Evolutionary conservation across 805 yeast genomes (phyloP), one percentile per base, ranked within the genome.

Genomic region (Ogataea pini): DNA sequence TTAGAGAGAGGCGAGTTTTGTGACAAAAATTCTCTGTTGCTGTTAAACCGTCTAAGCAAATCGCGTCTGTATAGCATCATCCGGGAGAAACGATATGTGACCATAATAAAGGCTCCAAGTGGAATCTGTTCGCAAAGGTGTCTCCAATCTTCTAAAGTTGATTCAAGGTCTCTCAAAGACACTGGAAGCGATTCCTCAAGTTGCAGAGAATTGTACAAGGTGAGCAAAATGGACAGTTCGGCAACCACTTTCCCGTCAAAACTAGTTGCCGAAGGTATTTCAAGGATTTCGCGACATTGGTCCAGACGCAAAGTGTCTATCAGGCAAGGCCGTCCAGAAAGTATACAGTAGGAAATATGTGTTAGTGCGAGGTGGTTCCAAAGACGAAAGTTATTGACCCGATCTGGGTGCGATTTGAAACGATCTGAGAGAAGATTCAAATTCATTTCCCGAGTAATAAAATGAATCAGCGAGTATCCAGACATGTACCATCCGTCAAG

Each of bases 191-290:
- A 41, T 42, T 63, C 67, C 19, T 61, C 56, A 32, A 58, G 60
- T 54, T 82, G 85, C 25, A 82, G 70, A 60, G 75, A 83, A 52
- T 79, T 81, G 65, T 84, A 83, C 1, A 83, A 66, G n/a, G 80
- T 72, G 31, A 79, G 64, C 38, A 82, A 73, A 13, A 85, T 70
- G 4, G 82, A 75, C 36, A 86, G 76, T 60, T 85, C 89, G 38
- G 88, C 83, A 7, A 86, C 85, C 81, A 85, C 81, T 48, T 88
- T 64, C 7, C 88, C 89, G 62, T 86, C 92, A 62, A 85, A 85
- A 56, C 83, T 82, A 7, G 86, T 82, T 2, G 89, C 80, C 22
- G 79, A 72, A 1, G 83, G 72, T 18, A 82, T 65, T 20, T 82
- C 79, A 29, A 86, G 64, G 1, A 85, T 77, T 17, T 79, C 73